Percentiles rank a stretch among this genome's conserved stretches.
phyloP scores from a whole-genome alignment of 2,329 filamentous ascomycete genomes.

The Stylonectria norvegica region DNA sequence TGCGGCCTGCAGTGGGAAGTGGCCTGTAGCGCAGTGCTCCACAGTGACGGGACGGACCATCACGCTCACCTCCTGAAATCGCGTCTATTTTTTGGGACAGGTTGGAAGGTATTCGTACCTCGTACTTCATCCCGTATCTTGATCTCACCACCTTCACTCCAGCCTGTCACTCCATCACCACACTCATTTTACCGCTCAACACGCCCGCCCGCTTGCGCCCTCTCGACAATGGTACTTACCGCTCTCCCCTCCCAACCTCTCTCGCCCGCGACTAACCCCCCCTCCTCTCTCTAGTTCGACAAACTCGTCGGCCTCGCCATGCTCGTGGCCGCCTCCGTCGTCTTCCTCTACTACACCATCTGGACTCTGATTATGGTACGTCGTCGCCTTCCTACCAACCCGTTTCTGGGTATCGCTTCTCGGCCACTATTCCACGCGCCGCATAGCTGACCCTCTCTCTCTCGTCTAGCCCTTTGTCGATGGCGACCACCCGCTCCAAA shows the following conservation, averaged over 20 bases:
- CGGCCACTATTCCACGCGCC: no score
- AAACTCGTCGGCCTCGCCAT: constrained; percentile 70
- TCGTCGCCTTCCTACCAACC: constrained; percentile 7
- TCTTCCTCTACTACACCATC: constrained; percentile 85
- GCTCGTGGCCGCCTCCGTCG: constrained; percentile 62
- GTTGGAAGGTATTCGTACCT: constrained; percentile 18
- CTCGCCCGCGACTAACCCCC: constrained; percentile 12
- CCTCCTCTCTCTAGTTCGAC: constrained; percentile 66
- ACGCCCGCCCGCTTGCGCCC: constrained; percentile 1
- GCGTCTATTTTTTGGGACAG: constrained; percentile 23
- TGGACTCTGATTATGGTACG: constrained; percentile 96
- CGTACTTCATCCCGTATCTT: constrained; percentile 7
- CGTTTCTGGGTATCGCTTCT: constrained; percentile 2
- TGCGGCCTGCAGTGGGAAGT: no score
- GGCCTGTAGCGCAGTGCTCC: no score
- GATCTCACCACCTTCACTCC: no score
- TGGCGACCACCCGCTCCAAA: constrained; percentile 86
- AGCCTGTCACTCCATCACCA: constrained; percentile 14
- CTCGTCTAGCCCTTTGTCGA: constrained; percentile 86
- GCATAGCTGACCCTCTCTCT: constrained; percentile 13
- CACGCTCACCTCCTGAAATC: constrained; percentile 20
- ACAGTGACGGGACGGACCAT: constrained; percentile 10
- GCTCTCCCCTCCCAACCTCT: constrained; percentile 1
- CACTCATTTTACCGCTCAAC: constrained; percentile 18
- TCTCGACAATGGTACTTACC: constrained; percentile 30